Base-by-base conservation (phyloP, 148 eudicot genomes). In the Oxyria digyna region DNA sequence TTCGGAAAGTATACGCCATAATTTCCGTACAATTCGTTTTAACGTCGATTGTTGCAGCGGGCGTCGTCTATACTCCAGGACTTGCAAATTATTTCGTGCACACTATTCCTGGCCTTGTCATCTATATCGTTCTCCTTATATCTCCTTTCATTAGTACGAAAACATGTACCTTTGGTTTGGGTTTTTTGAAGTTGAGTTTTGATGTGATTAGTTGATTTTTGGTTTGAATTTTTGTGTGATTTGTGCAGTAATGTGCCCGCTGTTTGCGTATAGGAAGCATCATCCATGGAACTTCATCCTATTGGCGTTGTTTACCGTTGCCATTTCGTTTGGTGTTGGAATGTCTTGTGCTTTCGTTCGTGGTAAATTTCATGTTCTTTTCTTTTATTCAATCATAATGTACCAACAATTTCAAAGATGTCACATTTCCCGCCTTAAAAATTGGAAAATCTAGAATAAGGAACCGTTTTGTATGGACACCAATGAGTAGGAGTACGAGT, bases 1-100 rank as follows among this genome's bases (percentile, higher is more conserved):
- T 87, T 6, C 76, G 88, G 0, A 87, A 84, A 76, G 91, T 87
- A 17, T 87, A 87, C 62, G 48, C 71, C 0, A 82, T 87, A 26
- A 62, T 87, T 3, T 70, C 75, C 40, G 31, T 81, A 5, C 88
- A 87, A 69, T 68, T 84, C 72, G 15, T 87, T 7, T 42, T 87
- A 20, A 84, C 88, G 26, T 75, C 77, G 26, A 67, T 18, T 1
- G 75, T 82, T 0, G 82, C 88, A 7, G 21, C 74, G 49, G 71
- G 49, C 42, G 82, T 84, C 21, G 70, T 76, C 6, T 67, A 80
- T 12, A 67, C 71, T 1, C 76, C 59, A 0, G 71, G 79, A 0
- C 59, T 87, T 21, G 41, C 80, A 0, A 54, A 41, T 18, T 82
- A 59, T 55, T 26, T 86, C 69, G 71, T 72, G 1, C 32, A 73